A percentile compares a stretch with the other conserved stretches of the same genome.
Evolutionary conservation across 1,284 basidiomycete genomes (phyloP).

Genomic region (Trichosporon coremiiforme): DNA sequence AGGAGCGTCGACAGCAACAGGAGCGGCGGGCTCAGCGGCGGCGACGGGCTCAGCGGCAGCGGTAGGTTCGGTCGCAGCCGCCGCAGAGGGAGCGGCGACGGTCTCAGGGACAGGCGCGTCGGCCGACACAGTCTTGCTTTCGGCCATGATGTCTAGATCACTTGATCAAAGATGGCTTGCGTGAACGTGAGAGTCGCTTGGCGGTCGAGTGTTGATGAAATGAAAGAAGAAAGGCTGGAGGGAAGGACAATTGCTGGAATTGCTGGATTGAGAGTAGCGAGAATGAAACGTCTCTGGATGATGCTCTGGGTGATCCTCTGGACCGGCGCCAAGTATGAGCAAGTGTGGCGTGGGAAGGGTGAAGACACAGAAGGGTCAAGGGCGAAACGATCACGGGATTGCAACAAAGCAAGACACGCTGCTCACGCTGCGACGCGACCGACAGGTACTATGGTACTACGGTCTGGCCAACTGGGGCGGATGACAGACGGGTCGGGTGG

Average conservation of each 20-base stretch:
- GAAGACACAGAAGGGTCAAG: background rate
- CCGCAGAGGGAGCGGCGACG: background rate
- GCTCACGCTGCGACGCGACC: too few relatives aligned
- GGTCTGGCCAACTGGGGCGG: too few relatives aligned
- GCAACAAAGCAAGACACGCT: background rate
- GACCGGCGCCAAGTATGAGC: background rate
- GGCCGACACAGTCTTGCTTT: slow-evolving; percentile 1
- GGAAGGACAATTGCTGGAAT: background rate
- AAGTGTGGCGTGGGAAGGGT: background rate
- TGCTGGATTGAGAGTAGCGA: background rate
- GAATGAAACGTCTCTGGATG: too few relatives aligned
- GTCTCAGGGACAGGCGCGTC: background rate
- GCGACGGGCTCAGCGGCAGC: background rate
- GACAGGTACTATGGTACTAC: too few relatives aligned
- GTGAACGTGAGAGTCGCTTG: background rate
- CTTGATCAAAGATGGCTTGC: background rate
- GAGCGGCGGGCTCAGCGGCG: too few relatives aligned
- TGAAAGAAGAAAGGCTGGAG: background rate
- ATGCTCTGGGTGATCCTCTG: too few relatives aligned
- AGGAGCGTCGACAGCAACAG: too few relatives aligned
- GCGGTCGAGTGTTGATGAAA: background rate
- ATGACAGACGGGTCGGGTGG: too few relatives aligned
- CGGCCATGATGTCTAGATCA: background rate
- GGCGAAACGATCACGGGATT: background rate
- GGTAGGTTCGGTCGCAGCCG: too few relatives aligned